A percentile compares a stretch with the other conserved stretches of the same genome.
phyloP scores from a whole-genome alignment of 2,329 filamentous ascomycete species.

The Neoscytalidium dimidiatum region DNA sequence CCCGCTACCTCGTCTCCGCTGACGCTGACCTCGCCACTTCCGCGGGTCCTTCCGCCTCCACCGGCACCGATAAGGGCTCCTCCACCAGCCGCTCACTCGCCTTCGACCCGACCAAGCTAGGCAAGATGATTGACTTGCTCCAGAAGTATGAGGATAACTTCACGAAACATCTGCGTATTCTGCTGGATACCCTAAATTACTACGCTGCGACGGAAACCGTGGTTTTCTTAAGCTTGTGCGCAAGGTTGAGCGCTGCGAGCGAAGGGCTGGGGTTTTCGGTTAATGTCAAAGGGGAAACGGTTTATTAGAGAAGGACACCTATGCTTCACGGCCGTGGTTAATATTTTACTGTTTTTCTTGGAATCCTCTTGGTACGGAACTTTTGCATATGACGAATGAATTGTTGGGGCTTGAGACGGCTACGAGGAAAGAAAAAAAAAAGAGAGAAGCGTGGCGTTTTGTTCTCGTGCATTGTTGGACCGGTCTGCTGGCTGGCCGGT shows the following conservation, averaged over 20 bases:
- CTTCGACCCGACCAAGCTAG: slow-evolving; percentile 63
- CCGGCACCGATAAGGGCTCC: slow-evolving; percentile 25
- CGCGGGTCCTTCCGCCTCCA: slow-evolving; percentile 22
- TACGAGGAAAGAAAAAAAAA: neutral
- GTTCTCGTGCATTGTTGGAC: neutral
- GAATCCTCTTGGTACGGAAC: neutral
- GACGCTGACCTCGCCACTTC: slow-evolving; percentile 53
- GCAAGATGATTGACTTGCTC: slow-evolving; percentile 82
- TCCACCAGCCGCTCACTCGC: slow-evolving; percentile 24
- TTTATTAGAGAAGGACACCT: neutral
- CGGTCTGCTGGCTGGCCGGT: neutral
- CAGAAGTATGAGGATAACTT: slow-evolving; percentile 94
- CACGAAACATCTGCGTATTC: slow-evolving; percentile 84
- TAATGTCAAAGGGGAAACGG: slow-evolving; percentile 11
- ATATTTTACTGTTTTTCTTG: neutral
- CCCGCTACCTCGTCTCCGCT: slow-evolving; percentile 78
- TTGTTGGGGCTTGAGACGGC: neutral
- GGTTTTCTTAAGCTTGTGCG: slow-evolving; percentile 85
- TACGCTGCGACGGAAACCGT: slow-evolving; percentile 97
- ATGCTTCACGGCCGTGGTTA: neutral
- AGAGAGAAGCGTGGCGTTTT: neutral
- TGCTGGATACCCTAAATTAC: slow-evolving; percentile 94
- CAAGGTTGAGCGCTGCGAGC: slow-evolving; percentile 71
- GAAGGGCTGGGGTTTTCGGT: slow-evolving; percentile 18
- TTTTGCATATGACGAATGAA: neutral